Base-by-base conservation (phyloP, 148 eudicot genomes). In the Salicornia ramosissima region DNA sequence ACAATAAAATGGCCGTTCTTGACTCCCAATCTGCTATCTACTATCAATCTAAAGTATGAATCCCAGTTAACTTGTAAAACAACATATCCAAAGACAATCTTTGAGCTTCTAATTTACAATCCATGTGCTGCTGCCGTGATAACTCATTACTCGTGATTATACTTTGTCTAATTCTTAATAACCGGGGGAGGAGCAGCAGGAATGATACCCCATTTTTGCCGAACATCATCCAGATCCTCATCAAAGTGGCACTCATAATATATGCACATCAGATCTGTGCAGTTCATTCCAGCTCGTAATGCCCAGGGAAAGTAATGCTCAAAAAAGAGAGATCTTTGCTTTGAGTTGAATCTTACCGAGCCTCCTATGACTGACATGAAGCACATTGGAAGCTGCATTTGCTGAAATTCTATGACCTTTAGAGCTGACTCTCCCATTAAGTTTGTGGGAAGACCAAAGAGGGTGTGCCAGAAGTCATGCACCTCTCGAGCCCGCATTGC, bases 401-500 rank as follows among this genome's bases (percentile, higher is more conserved):
- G 97, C 81, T 94, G 89, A 77, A 90, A 94, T 67, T 94, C 98
- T 58, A 94, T 88, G 21, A 94, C 96, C 80, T 94, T 94, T 18
- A 94, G 80, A 10, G 98, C 92, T 24, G 98, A 83, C 80, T 94
- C 98, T 0, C 97, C 97, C 21, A 90, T 84, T 86, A 94, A 77
- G 79, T 94, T 94, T n/a, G 98, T 94, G 15, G 92, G 96, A 47
- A 94, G 92, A 25, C 72, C 89, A 70, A 94, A 94, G 6, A 94
- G 83, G 33, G 98, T 94, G 83, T 90, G 98, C 98, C 98, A 94
- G 66, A 94, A 84, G 74, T 94, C 98, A 25, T 94, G 98, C 71
- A 90, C 98, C 79, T 94, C 98, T 19, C 96, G 87, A 6, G 96
- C 90, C 28, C 96, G 83, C 88, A 88, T 90, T 8, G 96, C 90